Evolutionary conservation across 1,139 yeast genomes (phyloP).

Genomic region (Zygoascus sp.): DNA sequence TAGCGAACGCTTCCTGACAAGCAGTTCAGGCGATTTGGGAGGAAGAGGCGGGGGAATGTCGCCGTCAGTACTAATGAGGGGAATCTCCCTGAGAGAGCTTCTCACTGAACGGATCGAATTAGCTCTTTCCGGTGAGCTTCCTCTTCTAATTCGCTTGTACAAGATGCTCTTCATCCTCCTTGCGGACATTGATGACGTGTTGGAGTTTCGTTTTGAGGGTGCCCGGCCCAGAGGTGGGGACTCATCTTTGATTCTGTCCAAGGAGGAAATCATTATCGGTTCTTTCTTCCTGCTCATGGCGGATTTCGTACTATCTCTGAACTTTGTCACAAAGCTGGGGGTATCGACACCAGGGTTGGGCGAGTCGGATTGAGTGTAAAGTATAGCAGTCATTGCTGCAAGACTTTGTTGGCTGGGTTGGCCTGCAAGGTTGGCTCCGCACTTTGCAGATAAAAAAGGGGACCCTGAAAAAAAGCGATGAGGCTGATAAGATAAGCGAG

Average conservation of each 20-base stretch:
- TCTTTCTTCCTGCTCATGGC: conserved; percentile 13
- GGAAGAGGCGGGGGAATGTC: conserved; percentile 13
- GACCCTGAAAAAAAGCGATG: too few species aligned
- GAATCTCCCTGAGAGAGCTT: conserved; percentile 2
- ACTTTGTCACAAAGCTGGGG: conserved; percentile 14
- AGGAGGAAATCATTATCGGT: conserved; percentile 15
- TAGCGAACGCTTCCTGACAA: conserved; percentile 24
- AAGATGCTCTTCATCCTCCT: conserved; percentile 8
- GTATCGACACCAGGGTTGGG: conserved; percentile 15
- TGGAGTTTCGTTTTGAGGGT: neutral
- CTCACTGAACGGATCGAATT: neutral
- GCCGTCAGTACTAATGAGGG: conserved; percentile 7
- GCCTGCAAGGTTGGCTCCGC: neutral
- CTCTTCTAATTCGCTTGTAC: conserved; percentile 5
- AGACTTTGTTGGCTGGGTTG: too few species aligned
- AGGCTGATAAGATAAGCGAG: conserved; percentile 4
- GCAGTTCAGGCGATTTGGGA: conserved; percentile 19
- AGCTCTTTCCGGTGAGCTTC: conserved; percentile 1
- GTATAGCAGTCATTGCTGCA: neutral
- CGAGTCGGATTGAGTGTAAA: neutral
- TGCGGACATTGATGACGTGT: neutral
- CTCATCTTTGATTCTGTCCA: neutral
- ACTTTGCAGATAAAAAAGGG: neutral
- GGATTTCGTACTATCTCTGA: conserved; percentile 14
- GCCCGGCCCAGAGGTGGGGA: neutral